phyloP scores from a whole-genome alignment of 257 asterid species.

The Gentiana straminea region DNA sequence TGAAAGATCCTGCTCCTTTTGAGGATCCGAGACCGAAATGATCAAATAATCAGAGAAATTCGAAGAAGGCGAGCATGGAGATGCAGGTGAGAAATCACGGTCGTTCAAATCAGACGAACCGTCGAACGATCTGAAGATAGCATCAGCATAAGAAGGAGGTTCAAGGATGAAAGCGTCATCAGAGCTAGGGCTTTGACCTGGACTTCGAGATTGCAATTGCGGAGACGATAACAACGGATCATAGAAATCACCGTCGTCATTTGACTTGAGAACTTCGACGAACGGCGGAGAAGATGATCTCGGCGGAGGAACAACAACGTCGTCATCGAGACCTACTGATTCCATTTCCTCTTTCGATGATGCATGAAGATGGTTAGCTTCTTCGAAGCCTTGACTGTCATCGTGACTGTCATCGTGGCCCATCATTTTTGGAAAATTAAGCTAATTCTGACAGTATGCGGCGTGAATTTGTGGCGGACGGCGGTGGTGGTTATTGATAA shows the following conservation, averaged over 20 bases:
- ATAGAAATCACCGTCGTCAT: conserved; percentile 5
- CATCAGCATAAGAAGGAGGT: conserved; percentile 99
- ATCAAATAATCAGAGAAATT: conserved; percentile 32
- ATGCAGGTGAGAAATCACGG: conserved; percentile 34
- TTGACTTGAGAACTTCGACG: conserved; percentile 38
- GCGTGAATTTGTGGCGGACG: conserved; percentile 11
- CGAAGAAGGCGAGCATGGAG: conserved; percentile 25
- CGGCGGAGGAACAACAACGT: conserved; percentile 1
- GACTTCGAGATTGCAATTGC: conserved; percentile 13
- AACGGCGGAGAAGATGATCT: conserved; percentile 15
- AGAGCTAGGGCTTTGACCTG: conserved; percentile 35
- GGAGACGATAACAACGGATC: conserved; percentile 17
- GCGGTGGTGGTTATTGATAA: neutral
- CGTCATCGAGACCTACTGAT: conserved; percentile 47
- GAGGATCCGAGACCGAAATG: conserved; percentile 79
- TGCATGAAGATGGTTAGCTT: conserved; percentile 32
- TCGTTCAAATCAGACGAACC: conserved; percentile 30
- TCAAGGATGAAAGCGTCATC: conserved; percentile 63
- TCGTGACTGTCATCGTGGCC: conserved; percentile 34
- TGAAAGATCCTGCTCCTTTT: conserved; percentile 59
- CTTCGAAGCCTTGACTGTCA: conserved; percentile 53
- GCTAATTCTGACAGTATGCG: neutral
- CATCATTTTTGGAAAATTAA: conserved; percentile 39
- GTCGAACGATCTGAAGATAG: conserved; percentile 80
- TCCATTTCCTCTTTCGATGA: conserved; percentile 52